Evolutionary conservation across 2,329 filamentous ascomycete species (phyloP), one percentile per base, ranked within the genome.

Genomic region (Huntiella savannae): DNA sequence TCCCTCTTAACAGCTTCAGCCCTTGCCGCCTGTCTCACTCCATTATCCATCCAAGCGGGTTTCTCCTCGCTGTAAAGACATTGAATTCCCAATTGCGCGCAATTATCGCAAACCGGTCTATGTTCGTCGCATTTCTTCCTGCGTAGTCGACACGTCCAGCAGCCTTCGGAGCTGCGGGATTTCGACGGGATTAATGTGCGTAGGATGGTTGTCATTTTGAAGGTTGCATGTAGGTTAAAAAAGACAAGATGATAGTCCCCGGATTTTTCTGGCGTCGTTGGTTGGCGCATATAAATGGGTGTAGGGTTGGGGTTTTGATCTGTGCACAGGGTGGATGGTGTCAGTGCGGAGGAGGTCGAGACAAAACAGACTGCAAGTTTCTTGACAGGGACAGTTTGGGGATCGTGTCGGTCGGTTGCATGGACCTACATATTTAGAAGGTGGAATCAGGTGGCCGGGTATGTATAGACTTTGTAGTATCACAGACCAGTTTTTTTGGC

Each of bases 101-200:
- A 78, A 33, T 56, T 59, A 4, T 64, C 59, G 56, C 74, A 78
- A 7, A 64, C 54, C 8, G 73, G 71, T 2, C 62, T 64, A 17
- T 54, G 60, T 54, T 74, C 69, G 51, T 75, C 70, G 55, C 74
- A 78, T 54, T 75, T 76, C 54, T 77, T 78, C 53, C 70, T 70
- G 15, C 74, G 67, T 8, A 76, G 62, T 16, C 72, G 67, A 53
- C 74, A 77, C 2, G 71, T 77, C 70, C 71, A 76, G 55, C 73
- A 77, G 49, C 71, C 71, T 17, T 50, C 49, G 4, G 49, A 50
- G 39, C 49, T 50, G 16, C 49, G 46, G 11, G 49, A 32, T 43
- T 50, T 50, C 6, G 45, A 49, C 32, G 44, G 44, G 40, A 49
- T 49, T 32, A 49, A 19, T 44, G 46, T 49, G 12, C 48, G 40